phyloP scores from a whole-genome alignment of 2,329 filamentous ascomycete species.

The Septoria linicola region DNA sequence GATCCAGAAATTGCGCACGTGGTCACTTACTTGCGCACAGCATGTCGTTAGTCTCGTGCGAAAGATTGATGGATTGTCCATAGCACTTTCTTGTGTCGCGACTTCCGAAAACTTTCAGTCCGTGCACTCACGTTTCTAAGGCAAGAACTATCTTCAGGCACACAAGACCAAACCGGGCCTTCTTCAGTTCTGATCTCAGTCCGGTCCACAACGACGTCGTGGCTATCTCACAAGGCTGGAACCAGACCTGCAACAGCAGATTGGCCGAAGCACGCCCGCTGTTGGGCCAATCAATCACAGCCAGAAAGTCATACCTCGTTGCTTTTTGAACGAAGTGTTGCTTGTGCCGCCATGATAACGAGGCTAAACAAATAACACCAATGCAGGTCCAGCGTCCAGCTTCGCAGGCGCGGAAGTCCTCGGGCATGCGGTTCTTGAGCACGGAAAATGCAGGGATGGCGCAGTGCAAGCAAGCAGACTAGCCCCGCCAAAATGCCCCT shows the following conservation, averaged over 20 bases:
- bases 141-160: no score
- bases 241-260: background rate
- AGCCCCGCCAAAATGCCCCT: slow-evolving; percentile 8
- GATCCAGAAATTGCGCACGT: background rate
- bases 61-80: no score
- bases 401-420: slow-evolving; percentile 1
- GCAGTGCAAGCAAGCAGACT: background rate
- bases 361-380: background rate
- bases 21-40: slow-evolving; percentile 42
- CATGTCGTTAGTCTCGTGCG: slow-evolving; percentile 27
- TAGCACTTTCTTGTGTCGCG: no score
- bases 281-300: slow-evolving; percentile 1
- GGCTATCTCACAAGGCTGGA: slow-evolving; percentile 4
- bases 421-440: background rate
- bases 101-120: no score
- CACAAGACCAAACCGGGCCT: slow-evolving; percentile 12
- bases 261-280: slow-evolving; percentile 5
- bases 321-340: background rate
- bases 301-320: background rate
- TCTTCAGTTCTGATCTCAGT: slow-evolving; percentile 2
- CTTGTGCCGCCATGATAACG: background rate
- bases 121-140: no score
- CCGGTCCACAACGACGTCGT: slow-evolving; percentile 5
- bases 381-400: background rate
- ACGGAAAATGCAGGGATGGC: slow-evolving; percentile 2